A percentile compares a stretch with the other conserved stretches of the same genome.
phyloP scores from a whole-genome alignment of 2,329 filamentous ascomycete species.

The Beauveria sp. region DNA sequence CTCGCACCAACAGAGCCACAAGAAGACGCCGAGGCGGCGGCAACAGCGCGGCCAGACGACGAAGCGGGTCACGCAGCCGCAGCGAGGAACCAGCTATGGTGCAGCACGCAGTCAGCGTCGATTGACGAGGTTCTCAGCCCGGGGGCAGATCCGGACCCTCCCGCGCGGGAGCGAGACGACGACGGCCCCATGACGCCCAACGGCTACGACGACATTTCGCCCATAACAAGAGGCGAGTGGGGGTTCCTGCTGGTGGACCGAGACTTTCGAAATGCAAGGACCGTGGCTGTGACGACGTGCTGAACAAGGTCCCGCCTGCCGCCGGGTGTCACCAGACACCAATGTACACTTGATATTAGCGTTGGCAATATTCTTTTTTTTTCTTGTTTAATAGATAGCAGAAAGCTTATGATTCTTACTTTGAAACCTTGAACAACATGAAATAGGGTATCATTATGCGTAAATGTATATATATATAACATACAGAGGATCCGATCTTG shows the following conservation, averaged over 20 bases:
- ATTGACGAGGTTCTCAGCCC: constrained; percentile 38
- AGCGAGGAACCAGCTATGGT: constrained; percentile 28
- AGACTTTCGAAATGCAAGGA: constrained; percentile 34
- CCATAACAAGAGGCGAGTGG: constrained; percentile 56
- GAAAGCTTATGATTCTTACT: background rate
- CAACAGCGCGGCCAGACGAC: constrained; percentile 14
- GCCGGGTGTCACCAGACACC: background rate
- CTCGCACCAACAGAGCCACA: background rate
- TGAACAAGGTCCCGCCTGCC: constrained; percentile 19
- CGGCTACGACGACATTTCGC: constrained; percentile 54
- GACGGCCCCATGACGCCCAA: constrained; percentile 45
- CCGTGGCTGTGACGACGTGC: constrained; percentile 45
- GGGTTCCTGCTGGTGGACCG: constrained; percentile 49
- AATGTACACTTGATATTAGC: background rate
- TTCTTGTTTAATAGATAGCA: no score
- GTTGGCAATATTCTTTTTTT: background rate
- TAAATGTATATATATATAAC: background rate
- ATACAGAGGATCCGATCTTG: no score
- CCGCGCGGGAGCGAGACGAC: background rate
- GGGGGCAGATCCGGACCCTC: constrained; percentile 13
- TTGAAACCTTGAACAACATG: background rate
- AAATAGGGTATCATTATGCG: constrained; percentile 2
- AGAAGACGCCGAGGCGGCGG: background rate
- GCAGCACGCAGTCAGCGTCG: constrained; percentile 18
- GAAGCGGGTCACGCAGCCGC: constrained; percentile 29